These are phyloP conservation scores for Microdochium paspali DNA, from an alignment of 2,329 filamentous ascomycete species.

Conservation along the genomic window DNA sequence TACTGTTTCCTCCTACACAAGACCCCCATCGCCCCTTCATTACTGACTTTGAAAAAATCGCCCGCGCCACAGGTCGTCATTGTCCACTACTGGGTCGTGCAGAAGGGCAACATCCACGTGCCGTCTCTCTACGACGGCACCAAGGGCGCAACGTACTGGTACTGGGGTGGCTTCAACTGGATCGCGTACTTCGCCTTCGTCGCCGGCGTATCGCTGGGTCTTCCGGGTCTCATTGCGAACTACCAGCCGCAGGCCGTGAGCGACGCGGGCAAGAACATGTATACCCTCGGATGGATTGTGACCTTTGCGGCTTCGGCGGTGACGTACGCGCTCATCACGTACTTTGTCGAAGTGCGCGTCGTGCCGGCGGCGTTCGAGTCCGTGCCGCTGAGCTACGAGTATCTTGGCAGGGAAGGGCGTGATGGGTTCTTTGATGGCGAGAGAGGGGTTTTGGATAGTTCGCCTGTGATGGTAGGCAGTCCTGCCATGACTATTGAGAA, in stretches of 20 bases:
- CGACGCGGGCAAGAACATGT: conserved; percentile 20
- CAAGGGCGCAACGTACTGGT: conserved; percentile 16
- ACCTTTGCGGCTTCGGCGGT: conserved; percentile 1
- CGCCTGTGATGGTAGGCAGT: not conserved
- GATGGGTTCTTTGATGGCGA: conserved; percentile 3
- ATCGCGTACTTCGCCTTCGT: conserved; percentile 19
- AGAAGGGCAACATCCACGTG: conserved; percentile 27
- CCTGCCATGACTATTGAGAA: too few species aligned
- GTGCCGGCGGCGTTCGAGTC: conserved; percentile 1
- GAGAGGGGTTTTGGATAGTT: not conserved
- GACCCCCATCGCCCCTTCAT: too few species aligned
- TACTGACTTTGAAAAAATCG: too few species aligned
- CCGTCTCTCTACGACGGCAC: conserved; percentile 21
- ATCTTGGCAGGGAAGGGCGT: conserved; percentile 2
- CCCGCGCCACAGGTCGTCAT: conserved; percentile 13
- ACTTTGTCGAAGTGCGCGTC: not conserved
- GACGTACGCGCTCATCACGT: conserved; percentile 1
- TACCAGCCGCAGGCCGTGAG: conserved; percentile 20
- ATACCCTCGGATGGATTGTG: conserved; percentile 19
- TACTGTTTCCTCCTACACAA: not conserved
- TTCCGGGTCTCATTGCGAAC: conserved; percentile 20
- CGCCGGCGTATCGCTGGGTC: conserved; percentile 18
- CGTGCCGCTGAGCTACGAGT: conserved; percentile 1
- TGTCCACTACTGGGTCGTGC: conserved; percentile 26
- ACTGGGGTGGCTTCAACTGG: conserved; percentile 20